Conservation (phyloP, 1,284 basidiomycete genomes). For the Inonotus obliquus region DNA sequence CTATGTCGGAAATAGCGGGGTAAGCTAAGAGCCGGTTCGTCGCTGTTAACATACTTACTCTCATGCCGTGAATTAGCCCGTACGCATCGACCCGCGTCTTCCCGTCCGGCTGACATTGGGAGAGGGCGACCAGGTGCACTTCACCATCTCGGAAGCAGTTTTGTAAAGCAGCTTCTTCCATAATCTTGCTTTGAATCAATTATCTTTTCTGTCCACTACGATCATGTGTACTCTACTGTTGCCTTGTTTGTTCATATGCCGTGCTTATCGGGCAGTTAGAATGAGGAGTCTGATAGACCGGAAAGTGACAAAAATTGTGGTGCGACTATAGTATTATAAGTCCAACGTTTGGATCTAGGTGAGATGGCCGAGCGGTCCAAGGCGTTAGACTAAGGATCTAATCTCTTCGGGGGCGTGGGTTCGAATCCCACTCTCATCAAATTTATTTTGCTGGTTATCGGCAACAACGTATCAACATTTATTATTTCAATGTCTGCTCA, state of each 20-base stretch:
- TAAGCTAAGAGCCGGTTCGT: constrained; percentile 36
- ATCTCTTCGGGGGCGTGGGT: constrained; percentile 52
- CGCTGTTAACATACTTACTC: not conserved
- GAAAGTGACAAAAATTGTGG: too few species aligned
- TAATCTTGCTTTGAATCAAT: not conserved
- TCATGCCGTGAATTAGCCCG: constrained; percentile 43
- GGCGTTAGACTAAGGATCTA: constrained; percentile 63
- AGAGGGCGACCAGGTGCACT: constrained; percentile 76
- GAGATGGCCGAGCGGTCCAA: constrained; percentile 84
- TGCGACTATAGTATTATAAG: too few species aligned
- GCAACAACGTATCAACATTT: not conserved
- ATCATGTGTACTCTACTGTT: not conserved
- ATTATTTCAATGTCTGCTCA: too few species aligned
- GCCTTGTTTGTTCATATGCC: too few species aligned
- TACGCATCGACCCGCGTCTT: constrained; percentile 71
- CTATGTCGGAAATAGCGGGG: constrained; percentile 57
- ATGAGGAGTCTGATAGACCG: too few species aligned
- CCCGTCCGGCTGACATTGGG: constrained; percentile 71
- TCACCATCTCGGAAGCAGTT: constrained; percentile 64
- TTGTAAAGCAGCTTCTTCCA: constrained; percentile 27
- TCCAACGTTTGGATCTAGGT: too few species aligned
- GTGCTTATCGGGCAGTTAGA: too few species aligned
- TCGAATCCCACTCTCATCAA: constrained; percentile 64
- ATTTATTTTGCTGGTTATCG: not conserved
- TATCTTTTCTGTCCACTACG: not conserved